A percentile compares a stretch with the other conserved stretches of the same genome.
phyloP scores from a whole-genome alignment of 306 rosid species.

The apple (Malus domestica) region ASM211411v1 NC_041797.1:13740001-13740500 shows the following conservation, averaged over 20 bases:
- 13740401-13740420: constrained; percentile 31
- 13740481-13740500: constrained; percentile 61
- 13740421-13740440: constrained; percentile 55
- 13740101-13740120: constrained; percentile 19
- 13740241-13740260: constrained; percentile 39
- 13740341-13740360: constrained; percentile 61
- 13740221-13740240: constrained; percentile 46
- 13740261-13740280: constrained; percentile 64
- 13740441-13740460: constrained; percentile 59
- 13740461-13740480: constrained; percentile 43
- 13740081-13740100: constrained; percentile 54
- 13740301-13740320: constrained; percentile 53
- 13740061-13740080: constrained; percentile 70
- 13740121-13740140: constrained; percentile 60
- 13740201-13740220: constrained; percentile 55
- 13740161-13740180: constrained; percentile 41
- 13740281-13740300: constrained; percentile 63
- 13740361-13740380: constrained; percentile 80
- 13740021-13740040: constrained; percentile 44
- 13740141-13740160: constrained; percentile 69
- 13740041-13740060: constrained; percentile 30
- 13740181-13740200: constrained; percentile 56
- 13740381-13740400: constrained; percentile 29
- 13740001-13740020: background rate
- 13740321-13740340: constrained; percentile 20